phyloP scores from a whole-genome alignment of 345 rosid genomes.

The Camelina neglecta region DNA sequence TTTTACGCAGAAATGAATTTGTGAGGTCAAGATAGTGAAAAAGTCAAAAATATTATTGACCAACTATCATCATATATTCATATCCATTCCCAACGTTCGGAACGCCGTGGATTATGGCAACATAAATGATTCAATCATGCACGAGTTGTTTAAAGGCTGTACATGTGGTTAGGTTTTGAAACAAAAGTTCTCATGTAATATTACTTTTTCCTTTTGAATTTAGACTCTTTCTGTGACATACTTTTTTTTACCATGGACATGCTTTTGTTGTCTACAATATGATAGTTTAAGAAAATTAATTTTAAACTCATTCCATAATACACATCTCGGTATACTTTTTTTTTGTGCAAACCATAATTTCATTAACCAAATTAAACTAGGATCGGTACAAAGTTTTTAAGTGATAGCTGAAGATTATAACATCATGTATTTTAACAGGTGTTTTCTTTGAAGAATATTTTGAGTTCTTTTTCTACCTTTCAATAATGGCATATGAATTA shows the following conservation, averaged over 20 bases:
- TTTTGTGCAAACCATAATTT: too few species aligned
- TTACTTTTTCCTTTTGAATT: conserved; percentile 6
- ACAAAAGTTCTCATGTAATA: background rate
- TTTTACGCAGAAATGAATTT: background rate
- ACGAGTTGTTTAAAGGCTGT: conserved; percentile 18
- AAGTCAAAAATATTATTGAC: background rate
- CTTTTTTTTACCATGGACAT: background rate
- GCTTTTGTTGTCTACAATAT: background rate
- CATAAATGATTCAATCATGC: conserved; percentile 20
- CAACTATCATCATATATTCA: conserved; percentile 12
- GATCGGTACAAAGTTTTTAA: too few species aligned
- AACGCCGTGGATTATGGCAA: conserved; percentile 36
- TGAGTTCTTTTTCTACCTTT: too few species aligned
- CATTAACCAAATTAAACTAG: too few species aligned
- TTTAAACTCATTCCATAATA: too few species aligned
- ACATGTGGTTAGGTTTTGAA: conserved; percentile 14
- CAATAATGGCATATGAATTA: too few species aligned
- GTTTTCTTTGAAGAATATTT: too few species aligned
- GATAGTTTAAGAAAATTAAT: too few species aligned
- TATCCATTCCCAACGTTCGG: conserved; percentile 7
- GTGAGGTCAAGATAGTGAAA: background rate
- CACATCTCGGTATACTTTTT: too few species aligned
- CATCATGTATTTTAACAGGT: too few species aligned
- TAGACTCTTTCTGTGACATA: background rate
- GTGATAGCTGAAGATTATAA: too few species aligned